These are phyloP conservation scores for Penicillium italicum DNA, from an alignment of 2,329 filamentous ascomycete genomes.

Conservation along the genomic window DNA sequence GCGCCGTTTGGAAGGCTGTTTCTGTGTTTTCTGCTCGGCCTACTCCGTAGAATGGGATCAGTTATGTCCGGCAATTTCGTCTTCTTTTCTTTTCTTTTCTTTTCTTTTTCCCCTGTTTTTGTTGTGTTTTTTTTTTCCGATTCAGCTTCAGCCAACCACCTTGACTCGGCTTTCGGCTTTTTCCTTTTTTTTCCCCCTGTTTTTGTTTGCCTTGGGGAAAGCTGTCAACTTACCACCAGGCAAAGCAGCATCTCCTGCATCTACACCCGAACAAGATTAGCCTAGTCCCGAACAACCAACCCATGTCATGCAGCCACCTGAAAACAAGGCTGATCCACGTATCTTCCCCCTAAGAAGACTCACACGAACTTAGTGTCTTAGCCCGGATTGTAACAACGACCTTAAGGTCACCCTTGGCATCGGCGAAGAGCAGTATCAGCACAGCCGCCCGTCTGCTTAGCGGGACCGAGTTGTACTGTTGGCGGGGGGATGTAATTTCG, in stretches of 20 bases:
- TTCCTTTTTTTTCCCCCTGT: background rate
- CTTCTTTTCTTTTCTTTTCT: background rate
- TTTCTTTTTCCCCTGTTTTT: constrained; percentile 15
- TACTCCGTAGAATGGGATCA: constrained; percentile 17
- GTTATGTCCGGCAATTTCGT: background rate
- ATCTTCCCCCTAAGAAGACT: constrained; percentile 11
- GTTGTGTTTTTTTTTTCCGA: background rate
- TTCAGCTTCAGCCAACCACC: background rate
- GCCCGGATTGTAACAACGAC: constrained; percentile 62
- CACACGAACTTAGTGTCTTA: constrained; percentile 57
- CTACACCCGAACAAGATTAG: constrained; percentile 27
- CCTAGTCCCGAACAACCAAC: constrained; percentile 2
- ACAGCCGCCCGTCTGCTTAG: constrained; percentile 74
- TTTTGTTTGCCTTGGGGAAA: background rate
- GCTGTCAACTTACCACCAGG: constrained; percentile 67
- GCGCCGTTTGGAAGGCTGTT: constrained; percentile 71
- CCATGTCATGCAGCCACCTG: constrained; percentile 19
- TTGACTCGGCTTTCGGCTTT: background rate
- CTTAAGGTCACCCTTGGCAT: constrained; percentile 71
- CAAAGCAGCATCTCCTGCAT: constrained; percentile 81
- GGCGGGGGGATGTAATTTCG: constrained; percentile 55
- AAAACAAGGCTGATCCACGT: constrained; percentile 4
- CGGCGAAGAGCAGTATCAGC: constrained; percentile 81
- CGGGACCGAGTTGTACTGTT: constrained; percentile 56
- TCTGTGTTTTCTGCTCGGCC: constrained; percentile 57